Conservation (phyloP, 2,329 filamentous ascomycete species). For the Colletotrichum sp. region DNA sequence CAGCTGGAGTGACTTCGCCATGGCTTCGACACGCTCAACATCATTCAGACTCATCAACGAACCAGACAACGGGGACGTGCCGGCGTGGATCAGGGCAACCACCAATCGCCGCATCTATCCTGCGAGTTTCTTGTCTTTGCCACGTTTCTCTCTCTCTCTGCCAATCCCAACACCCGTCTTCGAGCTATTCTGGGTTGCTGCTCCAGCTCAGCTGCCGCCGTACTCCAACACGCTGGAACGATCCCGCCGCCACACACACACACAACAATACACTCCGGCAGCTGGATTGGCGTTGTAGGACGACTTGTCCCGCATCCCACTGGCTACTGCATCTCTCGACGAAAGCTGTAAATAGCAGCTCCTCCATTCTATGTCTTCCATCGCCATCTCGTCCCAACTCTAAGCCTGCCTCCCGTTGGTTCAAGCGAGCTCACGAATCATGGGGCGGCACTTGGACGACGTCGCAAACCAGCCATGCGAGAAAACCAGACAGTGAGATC, state of each 20-base stretch:
- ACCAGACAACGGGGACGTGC: not conserved
- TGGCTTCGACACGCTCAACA: not conserved
- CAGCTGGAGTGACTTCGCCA: not conserved
- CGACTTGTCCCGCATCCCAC: not conserved
- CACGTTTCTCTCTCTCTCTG: not conserved
- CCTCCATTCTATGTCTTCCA: not conserved
- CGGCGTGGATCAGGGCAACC: not conserved
- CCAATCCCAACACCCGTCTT: not conserved
- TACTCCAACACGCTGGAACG: not conserved
- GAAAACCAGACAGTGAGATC: not conserved
- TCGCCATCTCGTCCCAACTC: not conserved
- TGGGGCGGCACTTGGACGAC: conserved; percentile 9
- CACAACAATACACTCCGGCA: not conserved
- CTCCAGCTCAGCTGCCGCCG: not conserved
- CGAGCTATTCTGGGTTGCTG: not conserved
- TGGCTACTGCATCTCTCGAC: not conserved
- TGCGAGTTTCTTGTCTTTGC: not conserved
- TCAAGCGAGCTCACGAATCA: conserved; percentile 1
- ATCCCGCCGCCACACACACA: not conserved
- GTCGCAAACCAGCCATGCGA: conserved; percentile 4
- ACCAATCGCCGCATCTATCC: not conserved
- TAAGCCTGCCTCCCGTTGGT: not conserved
- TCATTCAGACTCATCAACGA: not conserved
- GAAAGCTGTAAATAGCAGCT: not conserved
- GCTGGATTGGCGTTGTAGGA: not conserved